Evolutionary conservation across 768 basidiomycete genomes (phyloP), one percentile per base, ranked within the genome.

Genomic region (Termitomyces sp.): DNA sequence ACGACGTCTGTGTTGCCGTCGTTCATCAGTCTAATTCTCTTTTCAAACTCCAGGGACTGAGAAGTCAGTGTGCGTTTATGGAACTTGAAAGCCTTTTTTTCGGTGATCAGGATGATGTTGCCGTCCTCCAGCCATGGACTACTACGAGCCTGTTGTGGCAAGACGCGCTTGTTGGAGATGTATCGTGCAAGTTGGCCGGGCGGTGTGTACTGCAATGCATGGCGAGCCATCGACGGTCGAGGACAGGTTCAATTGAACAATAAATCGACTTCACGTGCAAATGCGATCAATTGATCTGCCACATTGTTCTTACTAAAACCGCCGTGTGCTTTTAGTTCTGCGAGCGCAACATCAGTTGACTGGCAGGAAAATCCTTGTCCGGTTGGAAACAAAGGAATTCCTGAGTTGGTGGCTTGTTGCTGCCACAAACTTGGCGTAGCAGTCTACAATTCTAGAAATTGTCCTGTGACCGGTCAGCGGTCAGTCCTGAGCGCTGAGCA

Each of bases 1-100:
- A 63, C 38, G 2, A 65, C 32, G 22, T 63, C 65, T 1, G 58
- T 59, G 3, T 60, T 57, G 3, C 59, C 65, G 35, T 63, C 65
- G 22, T 55, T 60, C 58, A 65, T 60, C 3, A 48, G 40, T 3
- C 33, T 16, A 18, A 66, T 46, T 11, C 28, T 43, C 9, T 57
- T 26, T 1, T 14, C 36, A 20, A 65, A 60, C 36, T 35, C 26
- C 2, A n/a, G 8, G 1, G 54, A 56, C 11, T 57, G 52, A 14
- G 50, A n/a, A 6, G 20, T 55, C 5, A 66, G 54, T 2, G 41
- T 43, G 50, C 43, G 57, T 24, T 54, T 59, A 18, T 60, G 38
- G 11, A 49, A 54, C 47, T 62, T 62, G 52, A 62, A 66, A 1
- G 52, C 65, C 2, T 24, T 33, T 14, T 50, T 24, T 28, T 58